Evolutionary conservation across 257 asterid genomes (phyloP).

Genomic region (Avicennia marina): DNA sequence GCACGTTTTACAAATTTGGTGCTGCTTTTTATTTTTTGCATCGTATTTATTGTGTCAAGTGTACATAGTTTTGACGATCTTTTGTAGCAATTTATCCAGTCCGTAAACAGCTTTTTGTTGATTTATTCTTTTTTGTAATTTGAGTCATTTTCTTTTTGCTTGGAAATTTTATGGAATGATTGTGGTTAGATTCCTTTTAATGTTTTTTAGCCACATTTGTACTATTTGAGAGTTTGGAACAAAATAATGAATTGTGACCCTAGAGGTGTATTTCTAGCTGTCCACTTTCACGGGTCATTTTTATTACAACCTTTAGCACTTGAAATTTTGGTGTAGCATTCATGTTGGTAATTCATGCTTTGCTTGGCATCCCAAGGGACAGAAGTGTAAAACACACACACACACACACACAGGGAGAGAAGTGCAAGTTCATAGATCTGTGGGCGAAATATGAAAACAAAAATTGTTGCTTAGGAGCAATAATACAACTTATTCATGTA

Average conservation of each 20-base stretch:
- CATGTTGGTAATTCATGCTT: no score
- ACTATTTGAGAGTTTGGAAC: constrained; percentile 12
- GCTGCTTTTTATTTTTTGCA: background rate
- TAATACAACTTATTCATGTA: no score
- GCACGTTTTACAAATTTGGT: constrained; percentile 20
- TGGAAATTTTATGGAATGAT: background rate
- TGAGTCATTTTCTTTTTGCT: constrained; percentile 18
- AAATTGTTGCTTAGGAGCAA: no score
- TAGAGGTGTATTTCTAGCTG: constrained; percentile 8
- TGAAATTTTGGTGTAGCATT: no score
- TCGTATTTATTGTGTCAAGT: constrained; percentile 19
- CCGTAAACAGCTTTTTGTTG: constrained; percentile 20
- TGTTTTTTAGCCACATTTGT: constrained; percentile 7
- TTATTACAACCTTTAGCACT: no score
- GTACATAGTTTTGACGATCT: constrained; percentile 37
- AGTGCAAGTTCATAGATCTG: no score
- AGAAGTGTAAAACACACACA: no score
- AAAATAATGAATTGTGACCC: constrained; percentile 12
- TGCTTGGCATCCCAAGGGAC: no score
- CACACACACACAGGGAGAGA: no score
- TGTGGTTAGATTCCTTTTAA: background rate
- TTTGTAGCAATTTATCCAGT: constrained; percentile 20
- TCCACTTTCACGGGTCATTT: background rate
- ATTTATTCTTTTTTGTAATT: constrained; percentile 39
- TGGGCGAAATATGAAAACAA: no score